Base-by-base conservation (phyloP, 2,329 filamentous ascomycete species). In the Graphiopsis chlorocephala region DNA sequence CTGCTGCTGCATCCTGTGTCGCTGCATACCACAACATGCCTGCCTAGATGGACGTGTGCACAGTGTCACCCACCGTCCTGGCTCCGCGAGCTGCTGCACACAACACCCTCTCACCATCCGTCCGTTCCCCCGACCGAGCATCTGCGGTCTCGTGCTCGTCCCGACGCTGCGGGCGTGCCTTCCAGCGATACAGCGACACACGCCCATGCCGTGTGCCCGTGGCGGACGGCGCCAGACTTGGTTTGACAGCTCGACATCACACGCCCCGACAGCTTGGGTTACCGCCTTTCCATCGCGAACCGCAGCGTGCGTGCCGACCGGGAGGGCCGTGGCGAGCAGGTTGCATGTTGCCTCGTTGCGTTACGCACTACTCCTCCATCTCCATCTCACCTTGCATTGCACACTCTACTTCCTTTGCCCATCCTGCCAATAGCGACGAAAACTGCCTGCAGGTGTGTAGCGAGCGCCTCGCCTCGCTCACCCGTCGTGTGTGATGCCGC, bases 101-200 rank as follows among this genome's bases (percentile, higher is more conserved):
- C 53, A 38, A 53, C n/a, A 17, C 50, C 17, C 29, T 20, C 28
- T 26, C 55, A 23, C 55, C 31, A 25, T 45, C 23, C 33, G 55
- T 28, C 55, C 55, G 55, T 25, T 33, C 33, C 48, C 25, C 48
- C 33, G 60, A 62, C 60, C 60, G 60, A 62, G 60, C 60, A 42
- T 62, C 60, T 62, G 60, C 60, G 60, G 33, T 52, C 59, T 28
- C 47, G 47, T 61, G 47, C 47, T 38, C 26, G 47, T 38, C 47
- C 59, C 59, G 29, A 47, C 31, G 31, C 45, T 17, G 47, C 52
- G 45, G 60, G 23, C 20, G 48, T 26, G 60, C 60, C 42, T 50
- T 35, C 58, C 58, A 17, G 20, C 58, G 20, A 61, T 31, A 35
- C 58, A 33, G 45, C 60, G 25, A 62, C 60, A 62, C 45, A 53